Evolutionary conservation across 2,329 filamentous ascomycete species (phyloP).

Genomic region (Ophiocordyceps australis): DNA sequence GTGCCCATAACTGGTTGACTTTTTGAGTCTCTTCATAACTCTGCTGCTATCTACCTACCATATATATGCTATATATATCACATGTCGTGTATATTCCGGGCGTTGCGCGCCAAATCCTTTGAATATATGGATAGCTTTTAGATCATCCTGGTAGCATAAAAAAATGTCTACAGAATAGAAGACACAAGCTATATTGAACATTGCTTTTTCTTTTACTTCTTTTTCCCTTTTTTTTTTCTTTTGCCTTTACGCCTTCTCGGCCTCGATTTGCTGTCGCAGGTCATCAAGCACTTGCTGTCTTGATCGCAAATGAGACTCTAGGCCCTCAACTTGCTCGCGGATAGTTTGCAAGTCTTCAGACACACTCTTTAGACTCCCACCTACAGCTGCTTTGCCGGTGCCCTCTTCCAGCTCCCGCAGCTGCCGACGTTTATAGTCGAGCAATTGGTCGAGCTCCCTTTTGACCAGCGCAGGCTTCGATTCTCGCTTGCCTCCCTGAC

Average conservation of each 20-base stretch:
- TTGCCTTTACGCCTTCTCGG: constrained; percentile 65
- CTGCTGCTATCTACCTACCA: too few species aligned
- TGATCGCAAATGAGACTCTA: constrained; percentile 66
- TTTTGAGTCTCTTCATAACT: too few species aligned
- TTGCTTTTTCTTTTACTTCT: too few species aligned
- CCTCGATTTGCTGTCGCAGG: constrained; percentile 67
- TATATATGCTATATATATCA: too few species aligned
- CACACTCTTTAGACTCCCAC: constrained; percentile 57
- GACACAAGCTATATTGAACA: too few species aligned
- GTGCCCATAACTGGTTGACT: too few species aligned
- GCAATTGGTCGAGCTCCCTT: constrained; percentile 77
- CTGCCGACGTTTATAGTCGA: constrained; percentile 84
- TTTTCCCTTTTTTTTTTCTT: too few species aligned
- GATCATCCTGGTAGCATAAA: too few species aligned
- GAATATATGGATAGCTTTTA: too few species aligned
- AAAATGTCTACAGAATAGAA: too few species aligned
- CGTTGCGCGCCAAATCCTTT: too few species aligned
- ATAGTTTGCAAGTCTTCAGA: constrained; percentile 77
- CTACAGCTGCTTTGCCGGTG: constrained; percentile 47
- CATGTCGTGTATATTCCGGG: too few species aligned
- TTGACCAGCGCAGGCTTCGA: constrained; percentile 84
- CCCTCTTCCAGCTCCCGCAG: constrained; percentile 60
- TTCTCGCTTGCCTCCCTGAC: constrained; percentile 46
- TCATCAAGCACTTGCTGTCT: constrained; percentile 61
- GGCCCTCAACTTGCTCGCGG: constrained; percentile 82